phyloP scores from a whole-genome alignment of 2,329 filamentous ascomycete genomes.

The Sporothrix mexicana region DNA sequence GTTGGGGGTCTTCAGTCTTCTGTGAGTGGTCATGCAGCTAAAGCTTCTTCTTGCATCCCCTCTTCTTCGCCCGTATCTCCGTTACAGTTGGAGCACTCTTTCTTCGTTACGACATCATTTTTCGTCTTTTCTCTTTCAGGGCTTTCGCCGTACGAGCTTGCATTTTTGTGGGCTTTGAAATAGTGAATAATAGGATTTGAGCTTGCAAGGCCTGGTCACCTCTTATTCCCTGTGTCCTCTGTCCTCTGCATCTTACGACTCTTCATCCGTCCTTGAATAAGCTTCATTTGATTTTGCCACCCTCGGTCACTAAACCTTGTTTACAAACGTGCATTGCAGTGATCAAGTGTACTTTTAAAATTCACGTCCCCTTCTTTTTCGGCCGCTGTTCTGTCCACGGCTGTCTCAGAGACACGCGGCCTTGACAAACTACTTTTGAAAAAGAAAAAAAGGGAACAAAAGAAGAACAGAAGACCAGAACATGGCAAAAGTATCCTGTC shows the following conservation, averaged over 20 bases:
- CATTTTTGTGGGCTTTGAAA: too few species aligned
- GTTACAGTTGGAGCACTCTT: neutral
- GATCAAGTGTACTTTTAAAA: neutral
- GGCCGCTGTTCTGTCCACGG: neutral
- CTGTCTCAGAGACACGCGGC: neutral
- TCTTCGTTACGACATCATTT: neutral
- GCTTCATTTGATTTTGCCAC: conserved; percentile 19
- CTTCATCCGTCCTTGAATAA: neutral
- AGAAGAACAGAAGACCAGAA: neutral
- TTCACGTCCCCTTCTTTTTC: neutral
- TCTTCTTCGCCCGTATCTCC: neutral
- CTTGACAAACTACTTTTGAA: too few species aligned
- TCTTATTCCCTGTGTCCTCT: too few species aligned
- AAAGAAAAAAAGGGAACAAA: neutral
- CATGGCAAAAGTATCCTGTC: neutral
- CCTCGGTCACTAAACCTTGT: conserved; percentile 7
- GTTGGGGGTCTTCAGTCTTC: neutral
- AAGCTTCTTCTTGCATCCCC: neutral
- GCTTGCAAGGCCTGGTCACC: too few species aligned
- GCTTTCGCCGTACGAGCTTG: conserved; percentile 8
- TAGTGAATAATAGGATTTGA: too few species aligned
- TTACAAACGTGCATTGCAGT: neutral
- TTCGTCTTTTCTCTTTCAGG: conserved; percentile 4
- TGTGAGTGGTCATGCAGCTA: conserved; percentile 9
- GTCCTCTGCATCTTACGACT: neutral